A percentile compares a stretch with the other conserved stretches of the same genome.
These are phyloP conservation scores for Capsella rubella DNA, from an alignment of 441 rosid genomes.

Conservation along the genomic window DNA sequence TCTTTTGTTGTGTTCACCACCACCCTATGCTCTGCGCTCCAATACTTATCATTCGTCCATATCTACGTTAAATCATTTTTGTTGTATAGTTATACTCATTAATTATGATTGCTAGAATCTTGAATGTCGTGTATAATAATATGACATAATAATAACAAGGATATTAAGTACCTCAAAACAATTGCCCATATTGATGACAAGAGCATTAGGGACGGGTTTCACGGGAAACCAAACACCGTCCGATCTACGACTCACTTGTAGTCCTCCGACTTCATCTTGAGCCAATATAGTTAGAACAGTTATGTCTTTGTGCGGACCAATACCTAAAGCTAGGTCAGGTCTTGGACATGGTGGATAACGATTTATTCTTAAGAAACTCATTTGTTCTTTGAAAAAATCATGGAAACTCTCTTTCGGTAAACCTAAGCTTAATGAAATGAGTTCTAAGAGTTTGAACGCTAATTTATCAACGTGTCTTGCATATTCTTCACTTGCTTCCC, in stretches of 20 bases:
- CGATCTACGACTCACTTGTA: slow-evolving; percentile 66
- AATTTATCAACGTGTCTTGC: slow-evolving; percentile 61
- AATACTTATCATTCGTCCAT: slow-evolving; percentile 37
- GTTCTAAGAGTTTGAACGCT: slow-evolving; percentile 59
- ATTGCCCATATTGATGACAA: slow-evolving; percentile 75
- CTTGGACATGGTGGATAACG: slow-evolving; percentile 84
- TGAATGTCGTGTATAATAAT: not conserved
- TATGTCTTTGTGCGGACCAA: slow-evolving; percentile 77
- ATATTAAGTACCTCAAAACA: slow-evolving; percentile 56
- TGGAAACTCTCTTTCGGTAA: slow-evolving; percentile 53
- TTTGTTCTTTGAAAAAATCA: slow-evolving; percentile 64
- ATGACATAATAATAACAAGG: not conserved
- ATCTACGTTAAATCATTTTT: no score
- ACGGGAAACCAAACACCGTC: slow-evolving; percentile 81
- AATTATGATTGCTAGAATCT: not conserved
- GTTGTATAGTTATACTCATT: not conserved
- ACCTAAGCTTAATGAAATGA: slow-evolving; percentile 70
- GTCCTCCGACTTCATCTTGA: slow-evolving; percentile 85
- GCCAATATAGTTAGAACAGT: slow-evolving; percentile 71
- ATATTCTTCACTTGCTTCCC: slow-evolving; percentile 69
- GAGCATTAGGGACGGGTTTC: slow-evolving; percentile 64
- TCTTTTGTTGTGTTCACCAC: slow-evolving; percentile 74
- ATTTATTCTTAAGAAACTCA: slow-evolving; percentile 64
- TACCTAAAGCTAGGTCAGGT: slow-evolving; percentile 84
- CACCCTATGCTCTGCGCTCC: slow-evolving; percentile 90